These are phyloP conservation scores for Plasmodium vivax DNA, from an alignment of 169 alveolate species.

Conservation along the genomic window DNA sequence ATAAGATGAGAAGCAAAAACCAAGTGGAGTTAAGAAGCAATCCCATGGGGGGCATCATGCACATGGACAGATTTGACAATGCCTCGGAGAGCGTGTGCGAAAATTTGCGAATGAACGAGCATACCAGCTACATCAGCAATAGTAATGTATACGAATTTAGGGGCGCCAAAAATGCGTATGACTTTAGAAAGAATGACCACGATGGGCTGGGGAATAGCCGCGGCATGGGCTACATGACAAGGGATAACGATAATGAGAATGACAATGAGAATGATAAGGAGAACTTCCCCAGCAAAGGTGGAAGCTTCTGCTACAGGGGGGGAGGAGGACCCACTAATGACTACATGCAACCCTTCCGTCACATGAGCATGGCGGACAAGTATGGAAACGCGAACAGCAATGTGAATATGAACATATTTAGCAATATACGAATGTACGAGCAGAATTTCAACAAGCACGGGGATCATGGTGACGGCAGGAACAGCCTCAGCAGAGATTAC, in stretches of 20 bases:
- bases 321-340: constrained; percentile 13
- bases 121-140: background rate
- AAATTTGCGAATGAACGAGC: constrained; percentile 9
- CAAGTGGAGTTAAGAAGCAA: constrained; percentile 28
- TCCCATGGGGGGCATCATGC: background rate
- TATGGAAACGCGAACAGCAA: constrained; percentile 15
- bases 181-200: constrained; percentile 8
- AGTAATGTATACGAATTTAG: constrained; percentile 17
- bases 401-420: constrained; percentile 31
- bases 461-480: background rate
- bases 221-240: background rate
- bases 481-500: background rate
- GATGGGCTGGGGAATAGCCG: background rate
- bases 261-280: background rate
- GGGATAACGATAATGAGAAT: background rate
- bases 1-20: constrained; percentile 24
- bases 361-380: constrained; percentile 15
- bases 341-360: constrained; percentile 5
- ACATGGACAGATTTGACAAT: background rate
- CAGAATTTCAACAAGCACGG: background rate
- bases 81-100: background rate
- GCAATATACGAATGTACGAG: constrained; percentile 40
- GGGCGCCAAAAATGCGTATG: background rate
- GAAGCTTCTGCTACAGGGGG: background rate
- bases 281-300: background rate